Base-by-base conservation (phyloP, 2,329 filamentous ascomycete species). In the Pyricularia sp. region DNA sequence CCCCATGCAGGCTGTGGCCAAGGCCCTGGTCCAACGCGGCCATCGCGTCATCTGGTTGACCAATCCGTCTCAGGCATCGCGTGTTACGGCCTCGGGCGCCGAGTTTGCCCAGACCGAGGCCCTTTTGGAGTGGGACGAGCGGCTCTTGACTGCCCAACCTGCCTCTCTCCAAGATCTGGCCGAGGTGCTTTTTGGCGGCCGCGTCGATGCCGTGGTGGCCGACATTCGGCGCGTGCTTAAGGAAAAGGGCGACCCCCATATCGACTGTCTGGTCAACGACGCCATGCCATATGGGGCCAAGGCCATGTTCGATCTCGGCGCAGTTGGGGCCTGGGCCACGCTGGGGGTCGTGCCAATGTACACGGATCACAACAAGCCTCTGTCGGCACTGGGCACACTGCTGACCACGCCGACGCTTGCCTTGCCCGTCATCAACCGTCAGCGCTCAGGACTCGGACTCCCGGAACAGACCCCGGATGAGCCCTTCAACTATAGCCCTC, bases 41-140 rank as follows among this genome's bases (percentile, higher is more conserved):
- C 79, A 81, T 70, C 71, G 78, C 7, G 78, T 80, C 64, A 69
- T 77, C 12, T 81, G 79, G 79, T 74, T 80, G 42, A 78, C 78
- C 1, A 76, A 74, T 61, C 72, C 73, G 12, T 73, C 74, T n/a
- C 76, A 80, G 59, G 73, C 79, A 69, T 72, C 74, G 33, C 75
- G 76, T 20, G 79, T 79, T 14, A 68, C 65, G n/a, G 73, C 74
- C 2, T 75, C 77, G 1, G 79, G 79, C 42, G 79, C 79, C 6
- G 68, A 42, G 0, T 80, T 80, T 68, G 69, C 75, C 50, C 69
- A 76, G 10, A 79, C 64, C 64, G n/a, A 30, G 31, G 30, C n/a
- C n/a, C 23, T 23, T 14, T 59, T 66, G 64, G 68, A 64, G 28
- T 68, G 67, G 58, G 78, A 80, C 65, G 74, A 71, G 26, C 76